Evolutionary conservation across 106 monocot genomes (phyloP), one percentile per base, ranked within the genome.

Genomic region (Cymbidium sinense): DNA sequence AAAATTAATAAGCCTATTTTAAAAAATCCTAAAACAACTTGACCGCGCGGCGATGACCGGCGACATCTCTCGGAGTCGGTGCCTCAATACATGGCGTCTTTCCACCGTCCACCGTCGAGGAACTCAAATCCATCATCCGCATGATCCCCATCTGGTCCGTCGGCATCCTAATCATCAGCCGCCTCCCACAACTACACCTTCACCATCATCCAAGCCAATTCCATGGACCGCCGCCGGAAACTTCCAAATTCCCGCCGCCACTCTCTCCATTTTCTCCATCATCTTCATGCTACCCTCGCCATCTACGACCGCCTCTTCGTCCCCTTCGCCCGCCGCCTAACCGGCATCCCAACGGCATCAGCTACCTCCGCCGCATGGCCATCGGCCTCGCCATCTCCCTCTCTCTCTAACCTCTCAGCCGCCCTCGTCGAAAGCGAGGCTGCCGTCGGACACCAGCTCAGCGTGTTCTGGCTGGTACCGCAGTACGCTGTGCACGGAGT

Each of bases 61-160:
- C 7, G 85, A 85, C 79, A 31, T 76, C 2, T 34, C 13, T 23
- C 78, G 6, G 87, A n/a, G n/a, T n/a, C n/a, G 82, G 21, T 25
- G 43, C 7, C 83, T 78, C 1, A 50, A 35, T 6, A 70, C 69
- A 1, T 85, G 88, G 88, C 47, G 80, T 43, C 83, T 88, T 1
- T 85, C 83, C 41, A 88, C 85, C 5, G 88, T 88, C 15, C 85
- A 83, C 61, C 85, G 83, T 88, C 18, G 88, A 88, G 73, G 88
- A 88, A 70, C 85, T 88, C 5, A 88, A 88, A 37, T 88, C 85
- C 10, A 39, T 85, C 73, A 9, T 88, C 70, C 82, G 88, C 34
- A 75, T 88, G 83, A 23, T 85, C 20, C 88, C 88, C 4, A 83
- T 88, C 18, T 88, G 88, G 88, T 47, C 79, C 37, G 80, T 81